Percentiles rank a stretch among this genome's conserved stretches.
These are phyloP conservation scores for Besnoitia besnoiti DNA, from an alignment of 169 alveolate species.

Conservation along the genomic window DNA sequence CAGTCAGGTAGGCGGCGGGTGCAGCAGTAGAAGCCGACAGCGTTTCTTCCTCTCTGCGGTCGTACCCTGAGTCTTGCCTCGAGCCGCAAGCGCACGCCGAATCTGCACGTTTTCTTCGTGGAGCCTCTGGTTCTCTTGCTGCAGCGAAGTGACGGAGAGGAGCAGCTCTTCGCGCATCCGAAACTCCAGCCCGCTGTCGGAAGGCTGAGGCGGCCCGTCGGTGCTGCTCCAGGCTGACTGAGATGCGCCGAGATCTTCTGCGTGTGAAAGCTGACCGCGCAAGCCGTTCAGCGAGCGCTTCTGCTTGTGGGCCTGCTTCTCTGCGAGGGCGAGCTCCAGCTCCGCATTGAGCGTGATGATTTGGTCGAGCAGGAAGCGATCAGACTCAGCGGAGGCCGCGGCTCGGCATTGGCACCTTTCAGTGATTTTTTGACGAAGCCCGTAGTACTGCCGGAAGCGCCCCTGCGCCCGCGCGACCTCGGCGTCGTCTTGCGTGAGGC, in stretches of 20 bases:
- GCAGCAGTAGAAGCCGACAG: too few relatives aligned
- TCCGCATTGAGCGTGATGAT: background rate
- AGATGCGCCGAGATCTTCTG: background rate
- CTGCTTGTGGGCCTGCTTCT: background rate
- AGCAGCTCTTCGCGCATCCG: constrained; percentile 5
- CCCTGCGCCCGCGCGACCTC: constrained; percentile 22
- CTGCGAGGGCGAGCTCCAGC: constrained; percentile 27
- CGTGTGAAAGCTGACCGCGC: background rate
- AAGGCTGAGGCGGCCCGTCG: background rate
- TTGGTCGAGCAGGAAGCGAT: constrained; percentile 21
- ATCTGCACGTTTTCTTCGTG: constrained; percentile 23
- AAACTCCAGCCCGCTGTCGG: background rate
- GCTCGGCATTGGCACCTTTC: background rate
- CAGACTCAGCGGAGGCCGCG: background rate
- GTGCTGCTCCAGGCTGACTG: background rate
- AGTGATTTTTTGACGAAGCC: background rate
- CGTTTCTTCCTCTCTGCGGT: background rate
- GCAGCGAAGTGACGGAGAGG: background rate
- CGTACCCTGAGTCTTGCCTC: background rate
- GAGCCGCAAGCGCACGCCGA: constrained; percentile 18
- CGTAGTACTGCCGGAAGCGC: constrained; percentile 34
- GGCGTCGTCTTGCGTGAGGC: constrained; percentile 2
- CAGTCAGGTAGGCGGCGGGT: too few relatives aligned
- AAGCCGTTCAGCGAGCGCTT: background rate
- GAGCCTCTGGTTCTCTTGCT: constrained; percentile 30